Base-by-base conservation (phyloP, 2,329 filamentous ascomycete genomes). In the Pseudogymnoascus sp. region DNA sequence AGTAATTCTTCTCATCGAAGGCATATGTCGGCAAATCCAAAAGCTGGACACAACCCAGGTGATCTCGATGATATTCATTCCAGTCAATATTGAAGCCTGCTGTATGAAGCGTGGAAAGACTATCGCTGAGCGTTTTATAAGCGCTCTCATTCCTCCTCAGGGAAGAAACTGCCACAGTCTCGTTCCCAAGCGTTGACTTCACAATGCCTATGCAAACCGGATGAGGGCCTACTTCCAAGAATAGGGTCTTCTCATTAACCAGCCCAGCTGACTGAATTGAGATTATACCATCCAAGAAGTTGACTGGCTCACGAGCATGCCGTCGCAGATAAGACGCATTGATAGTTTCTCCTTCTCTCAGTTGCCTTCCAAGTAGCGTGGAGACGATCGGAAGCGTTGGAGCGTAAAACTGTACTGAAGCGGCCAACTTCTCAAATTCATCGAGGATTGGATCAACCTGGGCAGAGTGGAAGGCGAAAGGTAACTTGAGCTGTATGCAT, bases 201-300 rank as follows among this genome's bases (percentile, higher is more conserved):
- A 90, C 80, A 80, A 91, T 85, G 63, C 81, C 81, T 47, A 81
- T 79, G 72, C 84, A 88, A 11, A 90, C 82, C 0, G 87, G 86
- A 68, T 90, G 85, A 37, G 88, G 87, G n/a, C 88, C 88, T 65
- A 91, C 75, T 71, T 92, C 88, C 61, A 92, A 76, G 82, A 84
- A 90, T 31, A 85, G 79, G 5, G 86, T 88, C 74, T 85, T 84
- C 65, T 85, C 83, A 64, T 86, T 80, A 54, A 89, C 82, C 13
- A 80, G 72, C 63, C 80, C 81, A n/a, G 79, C 76, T 58, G 81
- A 76, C 68, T 84, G 80, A 6, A 84, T 85, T 39, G 78, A 77
- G 11, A 81, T 74, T 1, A 92, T 74, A 6, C 84, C 87, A 58
- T 79, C 81, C 63, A 81, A 77, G 74, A 91, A 88, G 73, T 90